A percentile compares a stretch with the other conserved stretches of the same genome.
Evolutionary conservation across 2,329 filamentous ascomycete genomes (phyloP).

Genomic region (Botrytis deweyae): DNA sequence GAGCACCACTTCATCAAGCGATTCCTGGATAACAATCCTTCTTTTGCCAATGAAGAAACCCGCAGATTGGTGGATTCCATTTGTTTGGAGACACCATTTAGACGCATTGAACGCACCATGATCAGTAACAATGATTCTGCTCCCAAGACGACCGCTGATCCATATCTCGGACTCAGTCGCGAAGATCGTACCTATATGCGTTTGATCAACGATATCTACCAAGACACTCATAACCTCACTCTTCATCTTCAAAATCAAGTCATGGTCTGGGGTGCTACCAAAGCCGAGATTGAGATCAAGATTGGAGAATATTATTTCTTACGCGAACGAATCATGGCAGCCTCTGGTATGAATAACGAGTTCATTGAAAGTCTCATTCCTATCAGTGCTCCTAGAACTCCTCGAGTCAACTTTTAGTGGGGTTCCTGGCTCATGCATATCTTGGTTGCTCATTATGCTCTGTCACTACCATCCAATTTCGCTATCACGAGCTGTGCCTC

Average conservation of each 20-base stretch:
- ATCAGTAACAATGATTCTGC: neutral
- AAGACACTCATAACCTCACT: slow-evolving; percentile 11
- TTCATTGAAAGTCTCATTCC: slow-evolving; percentile 3
- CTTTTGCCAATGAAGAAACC: neutral
- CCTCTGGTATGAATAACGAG: slow-evolving; percentile 9
- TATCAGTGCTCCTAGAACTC: neutral
- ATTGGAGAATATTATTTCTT: slow-evolving; percentile 12
- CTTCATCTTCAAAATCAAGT: slow-evolving; percentile 13
- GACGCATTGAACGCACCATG: neutral
- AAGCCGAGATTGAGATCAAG: slow-evolving; percentile 3
- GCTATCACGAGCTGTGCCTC: neutral
- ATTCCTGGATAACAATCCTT: neutral
- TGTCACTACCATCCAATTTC: neutral
- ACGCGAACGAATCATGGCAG: slow-evolving; percentile 3
- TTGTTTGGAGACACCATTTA: slow-evolving; percentile 8
- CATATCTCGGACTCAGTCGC: slow-evolving; percentile 2
- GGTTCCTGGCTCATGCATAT: neutral
- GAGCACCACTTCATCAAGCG: slow-evolving; percentile 14
- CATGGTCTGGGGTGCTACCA: slow-evolving; percentile 2
- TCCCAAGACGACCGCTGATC: neutral
- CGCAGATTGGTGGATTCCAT: slow-evolving; percentile 1
- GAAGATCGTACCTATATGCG: slow-evolving; percentile 11
- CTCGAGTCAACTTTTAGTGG: slow-evolving; percentile 10
- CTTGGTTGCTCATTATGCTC: neutral
- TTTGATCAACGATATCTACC: slow-evolving; percentile 13